Evolutionary conservation across 2,329 filamentous ascomycete genomes (phyloP), one percentile per base, ranked within the genome.

Genomic region (Parastagonospora nodorum): DNA sequence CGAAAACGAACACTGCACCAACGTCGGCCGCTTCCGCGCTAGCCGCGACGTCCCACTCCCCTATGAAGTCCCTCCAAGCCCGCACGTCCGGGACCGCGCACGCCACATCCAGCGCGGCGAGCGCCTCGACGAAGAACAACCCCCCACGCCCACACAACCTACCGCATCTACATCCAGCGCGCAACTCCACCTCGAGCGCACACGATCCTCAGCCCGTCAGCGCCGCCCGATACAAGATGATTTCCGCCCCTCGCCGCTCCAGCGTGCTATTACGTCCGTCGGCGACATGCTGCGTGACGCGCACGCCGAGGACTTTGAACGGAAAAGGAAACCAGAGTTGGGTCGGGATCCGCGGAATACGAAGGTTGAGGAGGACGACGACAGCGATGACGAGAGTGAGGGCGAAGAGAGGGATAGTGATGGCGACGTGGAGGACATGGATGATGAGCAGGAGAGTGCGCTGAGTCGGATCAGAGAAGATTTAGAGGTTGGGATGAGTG

Each of bases 1-100:
- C 24, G 94, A 99, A 74, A 99, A 99, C 72, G 94, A 99, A 66
- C 94, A 99, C 75, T 96, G 92, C 75, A 87, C 88, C 48, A 73
- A 73, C 43, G 93, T 99, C 2, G 84, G 86, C 14, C 86, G 90
- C 60, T 95, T 95, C 81, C 92, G 95, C 58, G 94, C 94, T 4
- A 91, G 88, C 2, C 84, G 93, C 48, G 92, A 97, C 64, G 84
- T 96, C 0, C 91, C 91, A 0, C 80, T 97, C 0, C 93, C 93
- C 0, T 97, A 97, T 69, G 81, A 84, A 10, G 42, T 83, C 11
- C 62, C 74, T 6, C 43, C 66, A 1, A 61, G 58, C 15, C 49
- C 57, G 2, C 55, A 57, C 28, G 19, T 42, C 5, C 40, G 45
- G 28, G 53, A 45, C 4, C 31, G 47, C 2, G 44, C 48, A 5